These are phyloP conservation scores for Sodiomyces alkalinus DNA, from an alignment of 2,329 filamentous ascomycete species.

Conservation along the genomic window DNA sequence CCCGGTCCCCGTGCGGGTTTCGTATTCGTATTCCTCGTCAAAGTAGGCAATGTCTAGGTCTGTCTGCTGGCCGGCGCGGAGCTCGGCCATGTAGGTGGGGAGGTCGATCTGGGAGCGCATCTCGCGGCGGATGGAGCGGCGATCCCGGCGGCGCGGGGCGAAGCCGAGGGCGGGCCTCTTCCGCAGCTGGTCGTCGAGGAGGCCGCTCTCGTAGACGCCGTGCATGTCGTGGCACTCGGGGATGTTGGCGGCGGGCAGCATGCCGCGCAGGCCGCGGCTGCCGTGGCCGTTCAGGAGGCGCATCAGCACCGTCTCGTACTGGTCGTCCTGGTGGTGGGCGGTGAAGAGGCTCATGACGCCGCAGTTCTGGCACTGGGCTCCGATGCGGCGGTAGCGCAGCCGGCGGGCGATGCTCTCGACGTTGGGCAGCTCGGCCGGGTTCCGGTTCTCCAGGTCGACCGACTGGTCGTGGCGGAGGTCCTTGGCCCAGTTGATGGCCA, in stretches of 20 bases:
- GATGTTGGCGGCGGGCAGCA: slow-evolving; percentile 49
- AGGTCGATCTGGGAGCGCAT: slow-evolving; percentile 11
- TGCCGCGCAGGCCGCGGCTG: slow-evolving; percentile 58
- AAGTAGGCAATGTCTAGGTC: slow-evolving; percentile 8
- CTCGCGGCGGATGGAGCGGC: slow-evolving; percentile 7
- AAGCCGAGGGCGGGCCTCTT: slow-evolving; percentile 22
- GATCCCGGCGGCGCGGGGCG: slow-evolving; percentile 14
- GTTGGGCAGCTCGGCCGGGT: slow-evolving; percentile 30
- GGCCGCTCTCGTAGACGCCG: slow-evolving; percentile 53
- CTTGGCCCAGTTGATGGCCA: slow-evolving; percentile 33
- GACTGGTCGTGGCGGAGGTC: slow-evolving; percentile 11
- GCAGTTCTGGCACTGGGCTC: slow-evolving; percentile 36
- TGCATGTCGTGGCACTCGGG: slow-evolving; percentile 71
- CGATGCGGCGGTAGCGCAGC: slow-evolving; percentile 59
- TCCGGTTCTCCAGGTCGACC: too few species aligned
- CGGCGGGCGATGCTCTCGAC: slow-evolving; percentile 66
- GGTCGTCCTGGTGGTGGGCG: slow-evolving; percentile 82
- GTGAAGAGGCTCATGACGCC: slow-evolving; percentile 50
- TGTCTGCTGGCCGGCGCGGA: slow-evolving; percentile 2
- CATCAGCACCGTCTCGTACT: slow-evolving; percentile 80
- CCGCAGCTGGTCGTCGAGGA: slow-evolving; percentile 28
- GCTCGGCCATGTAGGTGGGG: slow-evolving; percentile 11
- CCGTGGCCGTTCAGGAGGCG: slow-evolving; percentile 53
- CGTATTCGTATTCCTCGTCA: slow-evolving; percentile 10
- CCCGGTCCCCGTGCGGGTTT: slow-evolving; percentile 7